Base-by-base conservation (phyloP, 2,329 filamentous ascomycete genomes). In the Cadophora sp. region DNA sequence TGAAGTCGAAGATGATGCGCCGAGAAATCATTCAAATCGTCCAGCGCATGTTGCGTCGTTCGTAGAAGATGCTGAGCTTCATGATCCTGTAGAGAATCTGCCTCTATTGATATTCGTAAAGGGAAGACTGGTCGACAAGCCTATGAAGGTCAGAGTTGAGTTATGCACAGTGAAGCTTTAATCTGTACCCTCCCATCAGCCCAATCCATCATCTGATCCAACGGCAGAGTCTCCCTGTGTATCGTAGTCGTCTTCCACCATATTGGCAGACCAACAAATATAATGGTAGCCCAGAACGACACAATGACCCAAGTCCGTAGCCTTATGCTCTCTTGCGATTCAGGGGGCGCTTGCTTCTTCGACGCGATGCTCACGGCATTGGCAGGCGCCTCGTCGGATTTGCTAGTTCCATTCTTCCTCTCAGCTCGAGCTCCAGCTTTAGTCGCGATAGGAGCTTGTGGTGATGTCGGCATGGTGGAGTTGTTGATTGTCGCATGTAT, bases 181-280 rank as follows among this genome's bases (percentile, higher is more conserved):
- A 41, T 24, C 39, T 65, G 43, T 79, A 96, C 94, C 85, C 91
- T 93, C 71, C 94, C 94, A 75, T 96, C 92, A 11, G 93, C 92
- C 95, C 96, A 98, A 69, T 91, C 87, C 72, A 91, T 87, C 96
- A 99, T 99, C 64, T 89, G 86, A 76, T 91, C 86, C 72, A 97
- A 79, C 5, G 96, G 96, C 73, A 99, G 82, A 53, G 89, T 85
- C 14, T 95, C 94, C 64, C 96, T 88, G 79, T 97, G 94, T 64
- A 98, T 97, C 0, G 92, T 91, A 4, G 96, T 99, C 0, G 96
- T 98, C 78, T 89, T 89, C 89, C 93, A 96, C 96, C 96, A 99
- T 86, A 97, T 90, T 66, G 96, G 96, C 71, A 99, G 79, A 2
- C 96, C 96, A 6, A 99, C 81, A 36, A 91, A 85, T 7, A 97